Base-by-base conservation (phyloP, 2,329 filamentous ascomycete species). In the Cladosporium halotolerans region DNA sequence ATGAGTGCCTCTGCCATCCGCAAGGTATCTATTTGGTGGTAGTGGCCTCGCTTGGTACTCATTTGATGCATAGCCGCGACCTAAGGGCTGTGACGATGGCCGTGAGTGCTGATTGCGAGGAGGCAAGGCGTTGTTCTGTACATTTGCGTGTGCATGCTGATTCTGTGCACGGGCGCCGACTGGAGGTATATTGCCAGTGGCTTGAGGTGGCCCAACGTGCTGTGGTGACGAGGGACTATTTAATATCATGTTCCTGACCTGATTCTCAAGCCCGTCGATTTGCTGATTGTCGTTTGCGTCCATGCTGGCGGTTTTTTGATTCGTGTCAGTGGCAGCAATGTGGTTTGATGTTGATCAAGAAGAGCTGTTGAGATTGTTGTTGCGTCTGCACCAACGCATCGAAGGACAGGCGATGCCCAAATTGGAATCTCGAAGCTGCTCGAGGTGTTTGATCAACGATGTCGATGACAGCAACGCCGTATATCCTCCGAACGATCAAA, bases 201-300 rank as follows among this genome's bases (percentile, higher is more conserved):
- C 16, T 39, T 39, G 36, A 3, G n/a, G n/a, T 39, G 36, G 11
- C n/a, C 34, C 34, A 36, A 13, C 4, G n/a, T 4, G 36, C n/a
- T 39, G 50, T 41, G 40, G 50, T 28, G 50, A 42, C 14, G 43
- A 42, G 10, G 50, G 41, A 14, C 39, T 16, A 23, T 34, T 41
- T 18, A 53, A 34, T 14, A 53, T 41, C 50, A 53, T 53, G n/a
- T 53, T 53, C 28, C 50, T 41, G 38, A 53, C 16, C 34, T 53
- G 50, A 11, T 47, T 36, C 19, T 53, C 50, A 6, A 53, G 36
- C n/a, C 48, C 40, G 16, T 39, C 16, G n/a, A 14, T 16, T 9
- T 58, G 44, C 18, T 57, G 56, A 31, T 63, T 59, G 46, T 59
- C 65, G 55, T 64, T 65, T 19, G 61, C 63, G 45, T 57, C 54